A percentile compares a stretch with the other conserved stretches of the same genome.
Conservation (phyloP, 2,329 filamentous ascomycete genomes). For the Chaetomiaceae sp. region DNA sequence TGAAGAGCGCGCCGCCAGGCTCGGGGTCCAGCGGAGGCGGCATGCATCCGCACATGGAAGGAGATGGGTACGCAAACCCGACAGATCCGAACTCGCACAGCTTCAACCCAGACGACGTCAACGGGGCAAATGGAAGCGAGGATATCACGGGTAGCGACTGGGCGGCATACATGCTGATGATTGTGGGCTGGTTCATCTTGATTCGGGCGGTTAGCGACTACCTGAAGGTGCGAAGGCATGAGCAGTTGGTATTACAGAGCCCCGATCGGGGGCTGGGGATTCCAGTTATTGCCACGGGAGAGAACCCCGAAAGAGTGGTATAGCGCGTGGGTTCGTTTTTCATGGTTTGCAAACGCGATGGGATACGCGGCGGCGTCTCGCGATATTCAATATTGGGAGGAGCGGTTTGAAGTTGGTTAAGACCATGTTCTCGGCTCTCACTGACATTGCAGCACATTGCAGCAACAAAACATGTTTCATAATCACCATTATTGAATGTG, state of each 20-base stretch:
- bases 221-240: conserved; percentile 78
- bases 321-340: conserved; percentile 37
- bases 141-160: conserved; percentile 74
- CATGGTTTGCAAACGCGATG: not conserved
- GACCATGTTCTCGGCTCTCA: not conserved
- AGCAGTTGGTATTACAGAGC: conserved; percentile 88
- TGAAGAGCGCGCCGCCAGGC: conserved; percentile 60
- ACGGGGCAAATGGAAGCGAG: conserved; percentile 34
- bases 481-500: not conserved
- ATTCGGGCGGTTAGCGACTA: conserved; percentile 94
- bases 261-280: conserved; percentile 82
- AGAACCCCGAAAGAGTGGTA: conserved; percentile 72
- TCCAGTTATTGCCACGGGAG: conserved; percentile 81
- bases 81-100: conserved; percentile 85
- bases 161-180: conserved; percentile 90
- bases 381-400: not conserved
- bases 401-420: not conserved
- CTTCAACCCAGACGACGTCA: conserved; percentile 71
- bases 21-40: conserved; percentile 33
- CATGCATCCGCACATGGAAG: conserved; percentile 36
- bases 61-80: conserved; percentile 63
- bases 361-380: conserved; percentile 1
- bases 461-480: not conserved
- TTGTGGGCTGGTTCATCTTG: conserved; percentile 95
- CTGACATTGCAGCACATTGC: not conserved